Evolutionary conservation across 2,329 filamentous ascomycete species (phyloP).

Genomic region (Leptographium flavum): DNA sequence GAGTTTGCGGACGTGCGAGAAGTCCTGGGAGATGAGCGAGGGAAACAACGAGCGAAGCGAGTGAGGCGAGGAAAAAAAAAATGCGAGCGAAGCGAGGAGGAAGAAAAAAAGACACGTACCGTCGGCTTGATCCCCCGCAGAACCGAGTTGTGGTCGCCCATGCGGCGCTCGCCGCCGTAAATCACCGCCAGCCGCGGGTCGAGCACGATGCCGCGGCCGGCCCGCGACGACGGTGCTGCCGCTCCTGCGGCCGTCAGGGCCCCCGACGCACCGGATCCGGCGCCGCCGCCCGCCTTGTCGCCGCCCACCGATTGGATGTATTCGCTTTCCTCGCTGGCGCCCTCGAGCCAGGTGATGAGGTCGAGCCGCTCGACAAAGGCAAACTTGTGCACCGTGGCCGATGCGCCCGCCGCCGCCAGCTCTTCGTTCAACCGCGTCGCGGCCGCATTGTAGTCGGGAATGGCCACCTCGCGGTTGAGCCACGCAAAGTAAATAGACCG

Average conservation of each 20-base stretch:
- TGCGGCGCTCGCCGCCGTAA: constrained; percentile 79
- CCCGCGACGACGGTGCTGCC: constrained; percentile 16
- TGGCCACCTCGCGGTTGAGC: constrained; percentile 80
- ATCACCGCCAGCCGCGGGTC: constrained; percentile 78
- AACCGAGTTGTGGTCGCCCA: constrained; percentile 84
- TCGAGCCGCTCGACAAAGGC: constrained; percentile 86
- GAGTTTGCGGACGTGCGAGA: constrained; percentile 81
- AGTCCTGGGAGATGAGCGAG: constrained; percentile 59
- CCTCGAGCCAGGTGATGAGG: constrained; percentile 84
- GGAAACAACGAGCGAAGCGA: no score
- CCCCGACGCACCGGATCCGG: constrained; percentile 17
- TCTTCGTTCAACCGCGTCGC: constrained; percentile 70
- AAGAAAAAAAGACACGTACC: constrained; percentile 33
- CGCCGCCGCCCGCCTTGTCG: constrained; percentile 26
- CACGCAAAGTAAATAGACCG: constrained; percentile 95
- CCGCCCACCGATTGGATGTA: constrained; percentile 76
- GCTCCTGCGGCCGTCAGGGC: constrained; percentile 21
- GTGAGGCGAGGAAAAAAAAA: background rate
- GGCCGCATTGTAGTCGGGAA: constrained; percentile 81
- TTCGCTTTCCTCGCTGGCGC: constrained; percentile 79
- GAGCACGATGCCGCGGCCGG: constrained; percentile 25
- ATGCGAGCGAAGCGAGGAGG: background rate
- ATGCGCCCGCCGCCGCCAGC: constrained; percentile 37
- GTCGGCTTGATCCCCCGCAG: constrained; percentile 79
- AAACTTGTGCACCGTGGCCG: constrained; percentile 67